These are phyloP conservation scores for Saitozyma sp. DNA, from an alignment of 768 basidiomycete species.

Conservation along the genomic window DNA sequence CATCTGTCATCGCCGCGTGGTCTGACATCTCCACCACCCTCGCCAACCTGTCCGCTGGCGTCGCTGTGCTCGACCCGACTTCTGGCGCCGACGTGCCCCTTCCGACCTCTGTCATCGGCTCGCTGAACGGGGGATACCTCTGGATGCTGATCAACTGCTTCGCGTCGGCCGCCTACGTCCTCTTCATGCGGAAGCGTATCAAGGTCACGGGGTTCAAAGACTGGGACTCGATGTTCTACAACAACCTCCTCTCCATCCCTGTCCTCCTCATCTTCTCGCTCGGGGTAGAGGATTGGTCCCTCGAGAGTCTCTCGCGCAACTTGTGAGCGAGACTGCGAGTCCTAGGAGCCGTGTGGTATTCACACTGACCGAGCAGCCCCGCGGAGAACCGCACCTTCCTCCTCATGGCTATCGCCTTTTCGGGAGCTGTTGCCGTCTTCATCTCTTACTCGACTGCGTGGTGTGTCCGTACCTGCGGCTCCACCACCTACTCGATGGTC, in stretches of 20 bases:
- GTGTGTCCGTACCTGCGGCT: constrained; percentile 93
- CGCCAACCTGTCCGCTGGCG: constrained; percentile 30
- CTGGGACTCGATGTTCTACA: constrained; percentile 99
- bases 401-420: constrained; percentile 85
- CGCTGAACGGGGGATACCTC: constrained; percentile 77
- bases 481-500: constrained; percentile 99
- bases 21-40: constrained; percentile 67
- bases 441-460: constrained; percentile 99
- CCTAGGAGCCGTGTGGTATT: too few species aligned
- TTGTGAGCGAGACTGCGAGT: constrained; percentile 66
- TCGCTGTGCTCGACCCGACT: constrained; percentile 44
- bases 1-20: constrained; percentile 97
- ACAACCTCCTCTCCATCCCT: constrained; percentile 92
- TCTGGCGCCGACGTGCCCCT: constrained; percentile 48
- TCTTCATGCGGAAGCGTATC: constrained; percentile 95
- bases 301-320: constrained; percentile 71
- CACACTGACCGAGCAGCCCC: constrained; percentile 61
- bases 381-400: constrained; percentile 73
- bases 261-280: constrained; percentile 79
- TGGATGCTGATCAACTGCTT: constrained; percentile 97
- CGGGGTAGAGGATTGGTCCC: constrained; percentile 84
- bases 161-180: constrained; percentile 84
- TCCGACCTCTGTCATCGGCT: constrained; percentile 50
- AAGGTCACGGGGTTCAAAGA: constrained; percentile 93
- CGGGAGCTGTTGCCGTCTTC: constrained; percentile 94